These are phyloP conservation scores for Petrea volubilis DNA, from an alignment of 257 asterid species.

Conservation along the genomic window DNA sequence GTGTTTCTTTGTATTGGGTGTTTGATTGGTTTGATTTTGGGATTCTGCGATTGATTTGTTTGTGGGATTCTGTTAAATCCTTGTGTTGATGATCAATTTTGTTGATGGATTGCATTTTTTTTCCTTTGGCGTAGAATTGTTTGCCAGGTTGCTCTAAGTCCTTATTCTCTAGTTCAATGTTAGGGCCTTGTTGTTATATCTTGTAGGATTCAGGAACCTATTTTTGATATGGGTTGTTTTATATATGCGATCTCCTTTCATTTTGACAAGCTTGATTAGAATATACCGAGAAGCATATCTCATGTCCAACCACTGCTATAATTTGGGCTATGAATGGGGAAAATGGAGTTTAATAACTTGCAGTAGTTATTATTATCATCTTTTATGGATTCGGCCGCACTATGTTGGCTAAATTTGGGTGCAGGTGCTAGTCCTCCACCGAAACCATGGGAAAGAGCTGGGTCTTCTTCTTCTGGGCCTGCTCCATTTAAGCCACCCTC, in stretches of 20 bases:
- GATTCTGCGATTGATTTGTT: constrained; percentile 3
- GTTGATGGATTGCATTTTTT: not conserved
- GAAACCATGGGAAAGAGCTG: constrained; percentile 97
- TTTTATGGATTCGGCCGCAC: not conserved
- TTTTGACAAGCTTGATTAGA: too few relatives aligned
- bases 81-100: not conserved
- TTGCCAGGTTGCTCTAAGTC: not conserved
- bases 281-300: not conserved
- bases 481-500: constrained; percentile 89
- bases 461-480: constrained; percentile 75
- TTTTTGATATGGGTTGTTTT: not conserved
- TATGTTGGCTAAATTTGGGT: constrained; percentile 10
- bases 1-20: not conserved
- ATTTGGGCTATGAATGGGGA: not conserved
- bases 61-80: not conserved
- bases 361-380: not conserved
- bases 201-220: not conserved
- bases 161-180: not conserved
- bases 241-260: not conserved
- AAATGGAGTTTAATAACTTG: not conserved
- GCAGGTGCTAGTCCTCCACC: constrained; percentile 68
- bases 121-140: not conserved
- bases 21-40: constrained; percentile 9
- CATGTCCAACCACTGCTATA: not conserved
- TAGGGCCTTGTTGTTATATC: not conserved